phyloP scores from a whole-genome alignment of 148 eudicot genomes.

The Cornus suecica region DNA sequence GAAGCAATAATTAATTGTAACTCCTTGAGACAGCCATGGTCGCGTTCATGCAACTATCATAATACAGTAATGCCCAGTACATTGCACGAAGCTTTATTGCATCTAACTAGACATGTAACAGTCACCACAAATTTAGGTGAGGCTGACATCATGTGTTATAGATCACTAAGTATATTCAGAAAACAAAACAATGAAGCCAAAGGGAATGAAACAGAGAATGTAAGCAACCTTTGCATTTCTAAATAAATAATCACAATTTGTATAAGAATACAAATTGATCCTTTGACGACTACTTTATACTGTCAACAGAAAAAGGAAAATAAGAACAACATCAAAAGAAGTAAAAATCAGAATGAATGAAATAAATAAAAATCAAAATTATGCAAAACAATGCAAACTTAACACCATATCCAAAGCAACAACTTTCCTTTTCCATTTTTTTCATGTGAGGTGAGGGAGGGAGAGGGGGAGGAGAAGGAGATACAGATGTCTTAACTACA shows the following conservation, averaged over 20 bases:
- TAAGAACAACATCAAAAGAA: background rate
- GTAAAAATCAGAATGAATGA: too few relatives aligned
- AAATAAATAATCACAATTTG: background rate
- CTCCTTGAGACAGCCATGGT: background rate
- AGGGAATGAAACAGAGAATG: background rate
- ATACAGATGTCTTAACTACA: background rate
- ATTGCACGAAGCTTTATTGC: background rate
- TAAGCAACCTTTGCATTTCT: too few relatives aligned
- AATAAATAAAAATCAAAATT: too few relatives aligned
- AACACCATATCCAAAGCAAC: background rate
- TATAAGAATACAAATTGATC: background rate
- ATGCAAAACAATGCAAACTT: background rate
- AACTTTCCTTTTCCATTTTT: background rate
- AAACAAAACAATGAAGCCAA: background rate
- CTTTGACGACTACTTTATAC: background rate
- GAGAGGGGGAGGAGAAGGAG: background rate
- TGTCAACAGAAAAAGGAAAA: background rate
- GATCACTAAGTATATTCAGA: background rate
- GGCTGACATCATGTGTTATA: background rate
- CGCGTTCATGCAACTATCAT: background rate
- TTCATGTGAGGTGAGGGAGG: background rate
- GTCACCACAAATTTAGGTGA: background rate
- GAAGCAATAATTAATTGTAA: background rate
- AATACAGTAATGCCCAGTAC: background rate
- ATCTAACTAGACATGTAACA: background rate